phyloP scores from a whole-genome alignment of 2,329 filamentous ascomycete genomes.

The Coniochaeta prunicola region DNA sequence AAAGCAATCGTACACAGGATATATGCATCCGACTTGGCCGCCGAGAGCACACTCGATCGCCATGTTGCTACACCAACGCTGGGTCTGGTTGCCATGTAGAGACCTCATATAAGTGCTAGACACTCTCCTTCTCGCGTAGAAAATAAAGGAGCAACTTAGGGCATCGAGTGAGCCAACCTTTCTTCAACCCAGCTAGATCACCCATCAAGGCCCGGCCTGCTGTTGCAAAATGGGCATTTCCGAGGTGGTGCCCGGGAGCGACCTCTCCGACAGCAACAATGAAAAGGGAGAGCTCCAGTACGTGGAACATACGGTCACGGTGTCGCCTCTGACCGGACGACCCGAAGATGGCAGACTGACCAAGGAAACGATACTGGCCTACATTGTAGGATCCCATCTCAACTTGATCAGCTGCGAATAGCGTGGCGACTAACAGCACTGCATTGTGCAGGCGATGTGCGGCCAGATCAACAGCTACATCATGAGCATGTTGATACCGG shows the following conservation, averaged over 20 bases:
- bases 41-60: too few relatives aligned
- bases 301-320: slow-evolving; percentile 6
- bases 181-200: too few relatives aligned
- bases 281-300: slow-evolving; percentile 9
- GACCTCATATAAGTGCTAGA: too few relatives aligned
- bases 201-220: not conserved
- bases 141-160: too few relatives aligned
- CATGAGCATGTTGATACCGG: slow-evolving; percentile 26
- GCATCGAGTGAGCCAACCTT: too few relatives aligned
- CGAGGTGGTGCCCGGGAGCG: slow-evolving; percentile 1
- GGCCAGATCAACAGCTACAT: slow-evolving; percentile 22
- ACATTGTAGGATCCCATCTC: slow-evolving; percentile 6
- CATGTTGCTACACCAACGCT: too few relatives aligned
- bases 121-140: too few relatives aligned
- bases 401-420: too few relatives aligned
- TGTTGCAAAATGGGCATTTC: slow-evolving; percentile 9
- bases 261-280: slow-evolving; percentile 5
- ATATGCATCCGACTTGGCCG: not conserved
- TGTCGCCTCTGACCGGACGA: slow-evolving; percentile 2
- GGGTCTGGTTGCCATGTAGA: too few relatives aligned
- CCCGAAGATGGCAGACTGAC: slow-evolving; percentile 9
- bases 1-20: not conserved
- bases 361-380: slow-evolving; percentile 13
- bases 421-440: too few relatives aligned
- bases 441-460: slow-evolving; percentile 7